A percentile compares a stretch with the other conserved stretches of the same genome.
Conservation (phyloP, 1,139 yeast genomes). For the Blastobotrys persicus region DNA sequence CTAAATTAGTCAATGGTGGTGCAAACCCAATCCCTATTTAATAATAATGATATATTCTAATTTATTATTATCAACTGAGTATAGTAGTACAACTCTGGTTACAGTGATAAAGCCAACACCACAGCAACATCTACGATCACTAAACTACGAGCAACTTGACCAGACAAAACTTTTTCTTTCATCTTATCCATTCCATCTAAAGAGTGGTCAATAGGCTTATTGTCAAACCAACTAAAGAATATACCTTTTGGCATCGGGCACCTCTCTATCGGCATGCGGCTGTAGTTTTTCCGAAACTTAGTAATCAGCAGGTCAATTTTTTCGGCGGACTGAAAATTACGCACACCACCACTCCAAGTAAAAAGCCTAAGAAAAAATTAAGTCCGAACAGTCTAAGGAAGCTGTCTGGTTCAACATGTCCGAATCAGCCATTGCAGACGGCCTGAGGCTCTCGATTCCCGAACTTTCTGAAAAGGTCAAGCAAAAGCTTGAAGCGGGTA, state of each 20-base stretch:
- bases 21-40: constrained; percentile 54
- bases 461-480: constrained; percentile 27
- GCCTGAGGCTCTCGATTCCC: constrained; percentile 19
- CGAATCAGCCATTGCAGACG: constrained; percentile 12
- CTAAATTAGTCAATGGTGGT: constrained; percentile 68
- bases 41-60: not conserved
- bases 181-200: too few species aligned
- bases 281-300: not conserved
- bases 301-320: not conserved
- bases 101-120: too few species aligned
- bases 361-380: constrained; percentile 8
- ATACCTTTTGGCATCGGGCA: too few species aligned
- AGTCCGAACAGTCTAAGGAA: not conserved
- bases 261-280: not conserved
- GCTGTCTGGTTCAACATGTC: constrained; percentile 5
- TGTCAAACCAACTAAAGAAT: too few species aligned
- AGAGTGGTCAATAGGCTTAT: too few species aligned
- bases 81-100: too few species aligned
- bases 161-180: too few species aligned
- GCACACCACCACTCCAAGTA: constrained; percentile 9
- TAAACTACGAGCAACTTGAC: too few species aligned
- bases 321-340: not conserved
- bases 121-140: too few species aligned
- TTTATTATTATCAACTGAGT: not conserved
- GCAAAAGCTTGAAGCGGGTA: constrained; percentile 15